phyloP scores from a whole-genome alignment of 805 yeast species.

The Dipodascus geniculatus region DNA sequence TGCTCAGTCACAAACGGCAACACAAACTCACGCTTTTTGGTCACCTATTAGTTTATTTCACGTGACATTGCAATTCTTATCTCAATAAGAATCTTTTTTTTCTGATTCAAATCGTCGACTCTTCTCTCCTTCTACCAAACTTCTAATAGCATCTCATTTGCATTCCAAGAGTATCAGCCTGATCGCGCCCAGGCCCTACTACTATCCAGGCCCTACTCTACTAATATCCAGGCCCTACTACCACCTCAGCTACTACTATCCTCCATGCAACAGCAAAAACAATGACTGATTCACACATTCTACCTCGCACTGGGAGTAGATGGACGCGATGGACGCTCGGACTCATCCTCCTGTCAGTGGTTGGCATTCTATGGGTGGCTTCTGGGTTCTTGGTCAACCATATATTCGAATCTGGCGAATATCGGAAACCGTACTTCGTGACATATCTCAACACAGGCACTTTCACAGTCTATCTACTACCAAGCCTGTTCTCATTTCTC shows the following conservation, averaged over 20 bases:
- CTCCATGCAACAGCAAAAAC: background rate
- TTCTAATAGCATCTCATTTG: no score
- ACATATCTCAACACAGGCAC: constrained; percentile 87
- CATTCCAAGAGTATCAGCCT: no score
- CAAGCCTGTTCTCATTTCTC: constrained; percentile 7
- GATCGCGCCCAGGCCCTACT: no score
- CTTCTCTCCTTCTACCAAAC: no score
- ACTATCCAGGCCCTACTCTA: no score
- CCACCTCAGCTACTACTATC: no score
- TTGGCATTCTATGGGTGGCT: constrained; percentile 80
- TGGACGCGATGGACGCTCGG: constrained; percentile 60
- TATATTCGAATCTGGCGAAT: constrained; percentile 50
- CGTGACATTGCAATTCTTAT: background rate
- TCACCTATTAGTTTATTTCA: background rate
- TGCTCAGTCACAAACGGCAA: no score
- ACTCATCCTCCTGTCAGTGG: constrained; percentile 56
- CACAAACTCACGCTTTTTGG: no score
- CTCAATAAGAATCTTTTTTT: background rate
- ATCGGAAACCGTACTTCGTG: constrained; percentile 82
- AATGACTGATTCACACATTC: background rate
- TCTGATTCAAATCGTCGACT: background rate
- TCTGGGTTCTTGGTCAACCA: constrained; percentile 79
- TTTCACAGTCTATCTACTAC: constrained; percentile 57
- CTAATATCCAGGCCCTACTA: no score
- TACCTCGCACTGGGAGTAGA: background rate